Evolutionary conservation across 208 protist species (phyloP).

Genomic region (Tritrichomonas musculus): DNA sequence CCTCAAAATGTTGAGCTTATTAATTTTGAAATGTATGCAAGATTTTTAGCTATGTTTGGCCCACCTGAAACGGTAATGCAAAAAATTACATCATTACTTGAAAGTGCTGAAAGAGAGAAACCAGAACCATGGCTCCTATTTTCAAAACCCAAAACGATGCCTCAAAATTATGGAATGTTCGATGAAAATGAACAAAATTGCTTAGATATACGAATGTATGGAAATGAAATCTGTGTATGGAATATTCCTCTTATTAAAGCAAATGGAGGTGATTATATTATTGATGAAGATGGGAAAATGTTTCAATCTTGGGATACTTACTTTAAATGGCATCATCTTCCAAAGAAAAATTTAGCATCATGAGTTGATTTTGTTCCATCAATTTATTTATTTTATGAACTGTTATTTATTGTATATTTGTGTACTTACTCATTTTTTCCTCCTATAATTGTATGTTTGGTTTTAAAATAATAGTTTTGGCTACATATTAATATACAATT

Average conservation of each 20-base stretch:
- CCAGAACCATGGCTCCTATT: neutral
- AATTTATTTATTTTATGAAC: too few species aligned
- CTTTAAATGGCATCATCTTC: too few species aligned
- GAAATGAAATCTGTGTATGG: neutral
- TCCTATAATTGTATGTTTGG: too few species aligned
- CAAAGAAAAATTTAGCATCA: too few species aligned
- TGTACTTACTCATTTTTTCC: too few species aligned
- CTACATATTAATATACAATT: too few species aligned
- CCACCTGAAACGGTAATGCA: neutral
- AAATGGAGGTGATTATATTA: neutral
- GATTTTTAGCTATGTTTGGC: conserved; percentile 1
- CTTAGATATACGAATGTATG: neutral
- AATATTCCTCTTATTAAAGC: neutral
- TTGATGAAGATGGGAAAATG: too few species aligned
- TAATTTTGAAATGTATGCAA: neutral
- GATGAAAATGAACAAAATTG: neutral
- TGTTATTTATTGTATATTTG: too few species aligned
- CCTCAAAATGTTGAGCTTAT: neutral
- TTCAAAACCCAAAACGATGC: neutral
- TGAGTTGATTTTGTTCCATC: too few species aligned
- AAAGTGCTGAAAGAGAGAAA: neutral
- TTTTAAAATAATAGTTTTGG: too few species aligned
- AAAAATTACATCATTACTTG: neutral
- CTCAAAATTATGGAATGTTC: neutral
- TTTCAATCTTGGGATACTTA: too few species aligned